Percentiles rank a stretch among this genome's conserved stretches.
phyloP scores from a whole-genome alignment of 345 rosid species.

The Atalantia buxifolia region DNA sequence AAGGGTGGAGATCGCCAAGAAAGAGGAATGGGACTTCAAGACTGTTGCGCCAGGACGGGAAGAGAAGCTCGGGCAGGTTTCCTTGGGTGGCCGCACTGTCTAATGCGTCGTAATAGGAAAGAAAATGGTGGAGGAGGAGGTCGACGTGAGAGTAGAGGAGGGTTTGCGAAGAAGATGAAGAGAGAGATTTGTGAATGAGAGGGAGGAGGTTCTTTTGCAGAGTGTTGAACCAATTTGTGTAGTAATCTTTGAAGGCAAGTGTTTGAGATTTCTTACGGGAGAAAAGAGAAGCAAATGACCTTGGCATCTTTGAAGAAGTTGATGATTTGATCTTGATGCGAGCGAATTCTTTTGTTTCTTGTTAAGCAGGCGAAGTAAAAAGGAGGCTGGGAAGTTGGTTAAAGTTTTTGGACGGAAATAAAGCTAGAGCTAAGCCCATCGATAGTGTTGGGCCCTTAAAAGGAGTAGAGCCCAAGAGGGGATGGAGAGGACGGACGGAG shows the following conservation, averaged over 20 bases:
- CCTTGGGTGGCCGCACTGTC: slow-evolving; percentile 54
- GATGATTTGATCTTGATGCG: not conserved
- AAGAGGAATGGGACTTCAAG: slow-evolving; percentile 76
- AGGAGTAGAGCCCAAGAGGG: too few species aligned
- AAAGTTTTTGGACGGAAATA: not conserved
- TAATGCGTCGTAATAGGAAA: slow-evolving; percentile 70
- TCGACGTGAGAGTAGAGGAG: slow-evolving; percentile 52
- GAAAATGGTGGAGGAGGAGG: slow-evolving; percentile 68
- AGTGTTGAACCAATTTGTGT: slow-evolving; percentile 59
- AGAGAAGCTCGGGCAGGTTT: slow-evolving; percentile 60
- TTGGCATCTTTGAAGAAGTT: slow-evolving; percentile 36
- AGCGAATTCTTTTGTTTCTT: not conserved
- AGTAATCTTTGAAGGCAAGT: slow-evolving; percentile 54
- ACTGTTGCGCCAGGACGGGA: slow-evolving; percentile 70
- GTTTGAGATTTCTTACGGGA: slow-evolving; percentile 46
- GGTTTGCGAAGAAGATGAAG: slow-evolving; percentile 38
- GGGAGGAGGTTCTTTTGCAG: slow-evolving; percentile 63
- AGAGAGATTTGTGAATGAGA: slow-evolving; percentile 59
- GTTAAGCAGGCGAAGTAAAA: not conserved
- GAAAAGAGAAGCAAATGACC: slow-evolving; percentile 36
- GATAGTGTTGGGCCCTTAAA: not conserved
- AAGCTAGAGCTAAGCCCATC: not conserved
- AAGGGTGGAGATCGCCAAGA: slow-evolving; percentile 90
- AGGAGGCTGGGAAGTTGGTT: not conserved
- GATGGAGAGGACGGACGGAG: too few species aligned